Evolutionary conservation across 1,284 basidiomycete genomes (phyloP), one percentile per base, ranked within the genome.

Genomic region (Tranzscheliella williamsii): DNA sequence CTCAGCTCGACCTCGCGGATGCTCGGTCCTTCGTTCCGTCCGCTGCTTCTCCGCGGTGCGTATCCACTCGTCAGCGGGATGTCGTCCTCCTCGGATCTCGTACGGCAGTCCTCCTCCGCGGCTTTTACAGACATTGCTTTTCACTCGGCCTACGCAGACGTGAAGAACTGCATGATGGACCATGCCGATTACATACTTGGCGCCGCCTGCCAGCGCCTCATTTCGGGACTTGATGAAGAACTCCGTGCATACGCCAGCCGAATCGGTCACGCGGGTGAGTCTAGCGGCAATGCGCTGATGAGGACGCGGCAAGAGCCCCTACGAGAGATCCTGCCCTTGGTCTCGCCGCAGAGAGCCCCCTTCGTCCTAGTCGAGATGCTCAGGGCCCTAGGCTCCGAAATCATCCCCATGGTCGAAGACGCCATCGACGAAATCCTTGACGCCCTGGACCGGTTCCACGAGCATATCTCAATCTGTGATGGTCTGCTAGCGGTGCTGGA

Each of bases 351-450:
- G 20, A 37, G 66, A 3, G 72, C 73, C 12, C 75, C 75, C 4
- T 65, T 72, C 32, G 74, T 77, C n/a, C 49, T 77, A 18, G 69
- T 76, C 13, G 69, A 76, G 38, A 62, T 75, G 42, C 67, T 77
- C 24, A 50, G 69, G 1, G 50, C 73, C 32, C 58, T 77, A 2
- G 75, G 75, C 11, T 44, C 55, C 3, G 69, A 73, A 24, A 67
- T 65, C 9, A 39, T 77, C 11, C 68, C 68, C 4, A 61, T 67
- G 43, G 68, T 77, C 4, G 67, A 77, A 29, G 75, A 77, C 47
- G 70, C 73, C 15, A 61, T 77, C 15, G 75, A 77, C 37, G 75
- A 77, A 46, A 60, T 77, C 5, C 36, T 77, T 2, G 69, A 76
- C 29, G 74, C 74, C 1, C 36, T 77, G 13, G 75, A 77, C 43